Evolutionary conservation across 441 rosid species (phyloP), one percentile per base, ranked within the genome.

Genomic region (Euphorbia corollata): DNA sequence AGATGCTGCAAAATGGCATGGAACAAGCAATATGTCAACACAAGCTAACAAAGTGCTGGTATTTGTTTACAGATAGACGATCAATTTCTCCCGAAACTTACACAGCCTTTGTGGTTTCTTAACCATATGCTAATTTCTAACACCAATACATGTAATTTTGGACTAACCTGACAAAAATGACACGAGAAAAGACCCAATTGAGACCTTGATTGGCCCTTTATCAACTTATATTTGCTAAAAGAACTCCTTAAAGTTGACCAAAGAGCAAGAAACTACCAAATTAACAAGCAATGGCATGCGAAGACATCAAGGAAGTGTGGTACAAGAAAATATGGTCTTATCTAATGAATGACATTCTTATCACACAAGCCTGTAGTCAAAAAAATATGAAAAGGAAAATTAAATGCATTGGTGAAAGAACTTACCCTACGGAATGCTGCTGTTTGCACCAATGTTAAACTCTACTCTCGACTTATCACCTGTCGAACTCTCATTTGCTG

Each of bases 361-460:
- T 32, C 47, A 12, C 51, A 27, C 0, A 12, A 22, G 32, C 54
- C 54, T 32, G 22, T n/a, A 20, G 8, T 39, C n/a, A 22, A 43
- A 34, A 65, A 43, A 45, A 45, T 9, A 10, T 18, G 6, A 5
- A 30, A 34, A 13, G 34, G 18, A 70, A 53, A 22, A 65, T 36
- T 59, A 27, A 36, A 54, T 69, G 59, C 66, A 19, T 61, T 18
- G 12, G 11, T 15, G 45, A 53, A 55, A 38, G 39, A 66, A 72
- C 85, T 77, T 64, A 79, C 83, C 73, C 75, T 68, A 80, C 71
- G 81, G 75, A 68, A 84, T 75, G 80, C 79, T 78, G 77, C 75
- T 55, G 74, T 82, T 85, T 57, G 84, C 84, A 38, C 84, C 84
- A 67, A 76, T 23, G 67, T 78, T 86, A 54, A 87, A 65, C 83